Evolutionary conservation across 768 basidiomycete genomes (phyloP).

Genomic region (Tricholoma matsutake): DNA sequence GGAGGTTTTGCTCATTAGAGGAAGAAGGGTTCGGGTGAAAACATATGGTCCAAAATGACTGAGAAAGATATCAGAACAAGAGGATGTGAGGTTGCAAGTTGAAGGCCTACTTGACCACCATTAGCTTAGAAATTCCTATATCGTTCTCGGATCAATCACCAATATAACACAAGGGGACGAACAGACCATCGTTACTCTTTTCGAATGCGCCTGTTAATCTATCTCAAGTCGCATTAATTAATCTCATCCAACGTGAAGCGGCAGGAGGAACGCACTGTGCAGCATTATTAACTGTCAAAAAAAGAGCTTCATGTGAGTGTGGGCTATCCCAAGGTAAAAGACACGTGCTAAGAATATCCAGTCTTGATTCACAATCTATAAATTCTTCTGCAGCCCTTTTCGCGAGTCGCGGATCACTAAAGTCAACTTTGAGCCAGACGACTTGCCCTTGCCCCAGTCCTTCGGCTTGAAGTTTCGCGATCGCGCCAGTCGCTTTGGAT

Average conservation of each 20-base stretch:
- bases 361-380: constrained; percentile 15
- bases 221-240: neutral
- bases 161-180: neutral
- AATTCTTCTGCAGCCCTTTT: constrained; percentile 34
- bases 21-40: constrained; percentile 27
- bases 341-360: constrained; percentile 20
- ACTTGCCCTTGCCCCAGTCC: constrained; percentile 31
- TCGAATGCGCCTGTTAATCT: constrained; percentile 19
- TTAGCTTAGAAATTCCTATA: constrained; percentile 15
- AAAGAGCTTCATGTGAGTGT: neutral
- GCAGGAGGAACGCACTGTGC: constrained; percentile 15
- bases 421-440: constrained; percentile 37
- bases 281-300: constrained; percentile 22
- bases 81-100: neutral
- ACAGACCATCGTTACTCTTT: constrained; percentile 22
- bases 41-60: constrained; percentile 29
- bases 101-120: constrained; percentile 23
- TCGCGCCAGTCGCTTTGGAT: constrained; percentile 23
- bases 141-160: neutral
- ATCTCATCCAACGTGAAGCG: neutral
- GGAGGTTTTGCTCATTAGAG: constrained; percentile 27
- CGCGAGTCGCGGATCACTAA: constrained; percentile 31
- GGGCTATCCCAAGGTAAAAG: neutral
- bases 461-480: constrained; percentile 20
- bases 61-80: neutral